These are phyloP conservation scores for Pyrenochaeta sp. DNA, from an alignment of 2,329 filamentous ascomycete genomes.

Conservation along the genomic window DNA sequence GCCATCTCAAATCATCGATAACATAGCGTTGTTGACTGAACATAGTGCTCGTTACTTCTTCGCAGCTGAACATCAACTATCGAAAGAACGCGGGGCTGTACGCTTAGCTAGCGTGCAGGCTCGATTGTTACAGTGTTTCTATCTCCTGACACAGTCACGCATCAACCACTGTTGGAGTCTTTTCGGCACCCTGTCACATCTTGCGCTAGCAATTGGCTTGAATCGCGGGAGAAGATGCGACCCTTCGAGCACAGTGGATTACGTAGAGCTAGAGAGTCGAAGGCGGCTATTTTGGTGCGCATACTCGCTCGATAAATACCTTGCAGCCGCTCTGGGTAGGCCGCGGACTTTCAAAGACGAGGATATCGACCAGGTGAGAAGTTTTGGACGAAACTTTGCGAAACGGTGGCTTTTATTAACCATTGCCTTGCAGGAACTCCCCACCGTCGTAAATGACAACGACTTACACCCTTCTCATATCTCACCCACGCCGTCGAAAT, in stretches of 20 bases:
- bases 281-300: slow-evolving; percentile 70
- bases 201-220: slow-evolving; percentile 59
- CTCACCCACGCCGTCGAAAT: slow-evolving; percentile 31
- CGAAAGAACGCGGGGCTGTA: slow-evolving; percentile 62
- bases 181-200: slow-evolving; percentile 65
- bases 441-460: slow-evolving; percentile 46
- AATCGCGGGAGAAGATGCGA: slow-evolving; percentile 50
- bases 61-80: slow-evolving; percentile 54
- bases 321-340: slow-evolving; percentile 69
- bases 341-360: slow-evolving; percentile 69
- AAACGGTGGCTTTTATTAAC: background rate
- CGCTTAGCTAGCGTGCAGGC: slow-evolving; percentile 66
- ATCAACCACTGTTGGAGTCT: slow-evolving; percentile 69
- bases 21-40: background rate
- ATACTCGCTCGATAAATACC: slow-evolving; percentile 69
- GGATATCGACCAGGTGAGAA: slow-evolving; percentile 67
- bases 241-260: slow-evolving; percentile 49
- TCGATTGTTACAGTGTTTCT: slow-evolving; percentile 65
- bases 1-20: background rate
- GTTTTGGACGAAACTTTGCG: background rate
- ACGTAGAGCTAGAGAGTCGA: slow-evolving; percentile 61
- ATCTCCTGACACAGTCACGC: slow-evolving; percentile 65
- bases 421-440: slow-evolving; percentile 41
- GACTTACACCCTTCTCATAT: slow-evolving; percentile 42
- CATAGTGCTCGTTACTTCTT: slow-evolving; percentile 54